phyloP scores from a whole-genome alignment of 768 basidiomycete genomes.

The Asterophora parasitica region DNA sequence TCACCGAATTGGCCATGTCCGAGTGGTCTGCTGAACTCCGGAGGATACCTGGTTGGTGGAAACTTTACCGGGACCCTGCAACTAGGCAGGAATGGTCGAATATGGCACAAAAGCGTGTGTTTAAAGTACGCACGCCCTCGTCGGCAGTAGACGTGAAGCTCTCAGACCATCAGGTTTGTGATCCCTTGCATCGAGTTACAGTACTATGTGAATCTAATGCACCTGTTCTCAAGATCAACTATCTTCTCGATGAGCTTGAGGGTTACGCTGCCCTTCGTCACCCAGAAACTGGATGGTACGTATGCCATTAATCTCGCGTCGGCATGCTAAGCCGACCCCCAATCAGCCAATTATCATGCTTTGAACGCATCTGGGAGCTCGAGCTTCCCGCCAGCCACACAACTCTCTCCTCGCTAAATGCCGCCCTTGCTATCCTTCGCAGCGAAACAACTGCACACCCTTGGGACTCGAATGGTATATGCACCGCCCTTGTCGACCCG shows the following conservation, averaged over 20 bases:
- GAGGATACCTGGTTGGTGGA: slow-evolving; percentile 37
- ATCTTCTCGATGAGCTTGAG: slow-evolving; percentile 44
- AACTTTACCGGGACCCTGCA: slow-evolving; percentile 20
- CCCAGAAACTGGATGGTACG: slow-evolving; percentile 32
- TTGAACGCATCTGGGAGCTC: slow-evolving; percentile 52
- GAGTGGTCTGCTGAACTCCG: slow-evolving; percentile 41
- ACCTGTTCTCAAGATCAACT: slow-evolving; percentile 30
- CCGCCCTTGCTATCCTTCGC: slow-evolving; percentile 20
- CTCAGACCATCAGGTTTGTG: slow-evolving; percentile 35
- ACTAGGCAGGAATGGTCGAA: slow-evolving; percentile 28
- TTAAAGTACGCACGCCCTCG: slow-evolving; percentile 34
- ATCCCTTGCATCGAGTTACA: too few relatives aligned
- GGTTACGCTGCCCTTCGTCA: slow-evolving; percentile 42
- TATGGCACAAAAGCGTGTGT: slow-evolving; percentile 22
- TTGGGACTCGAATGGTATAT: slow-evolving; percentile 18
- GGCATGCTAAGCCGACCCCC: too few relatives aligned
- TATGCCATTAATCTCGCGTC: background rate
- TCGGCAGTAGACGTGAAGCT: slow-evolving; percentile 27
- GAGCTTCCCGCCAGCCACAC: slow-evolving; percentile 17
- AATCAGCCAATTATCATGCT: slow-evolving; percentile 48
- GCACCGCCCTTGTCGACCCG: slow-evolving; percentile 35
- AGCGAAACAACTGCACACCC: slow-evolving; percentile 1
- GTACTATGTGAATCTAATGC: background rate
- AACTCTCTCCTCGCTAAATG: slow-evolving; percentile 16
- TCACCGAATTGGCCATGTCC: slow-evolving; percentile 47